These are phyloP conservation scores for Lepraria neglecta DNA, from an alignment of 495 filamentous ascomycete species.

Conservation along the genomic window DNA sequence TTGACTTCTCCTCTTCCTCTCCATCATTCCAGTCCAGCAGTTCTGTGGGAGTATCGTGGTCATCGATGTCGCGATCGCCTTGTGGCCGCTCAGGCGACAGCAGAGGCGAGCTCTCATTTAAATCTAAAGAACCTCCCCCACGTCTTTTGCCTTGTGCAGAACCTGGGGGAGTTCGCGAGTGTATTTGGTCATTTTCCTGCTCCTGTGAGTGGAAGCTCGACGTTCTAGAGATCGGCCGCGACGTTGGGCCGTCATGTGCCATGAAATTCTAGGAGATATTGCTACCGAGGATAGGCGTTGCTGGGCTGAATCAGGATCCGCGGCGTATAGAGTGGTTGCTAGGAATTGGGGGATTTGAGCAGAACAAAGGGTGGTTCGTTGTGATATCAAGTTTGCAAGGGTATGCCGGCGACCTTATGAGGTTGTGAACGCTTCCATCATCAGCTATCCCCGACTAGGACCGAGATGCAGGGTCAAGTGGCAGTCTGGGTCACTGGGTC, in stretches of 20 bases:
- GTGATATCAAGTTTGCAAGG: background rate
- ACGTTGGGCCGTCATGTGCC: slow-evolving; percentile 14
- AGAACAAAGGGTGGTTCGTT: background rate
- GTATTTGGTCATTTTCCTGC: slow-evolving; percentile 1
- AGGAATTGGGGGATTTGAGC: background rate
- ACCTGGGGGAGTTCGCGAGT: background rate
- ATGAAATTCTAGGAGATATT: slow-evolving; percentile 7
- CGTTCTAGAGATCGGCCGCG: slow-evolving; percentile 10
- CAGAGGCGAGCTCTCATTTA: slow-evolving; percentile 41
- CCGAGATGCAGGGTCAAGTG: slow-evolving; percentile 12
- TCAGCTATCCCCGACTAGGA: slow-evolving; percentile 13
- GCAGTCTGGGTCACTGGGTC: background rate
- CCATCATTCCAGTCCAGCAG: slow-evolving; percentile 23
- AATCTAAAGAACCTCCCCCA: slow-evolving; percentile 18
- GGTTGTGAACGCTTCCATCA: slow-evolving; percentile 5
- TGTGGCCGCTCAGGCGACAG: slow-evolving; percentile 28
- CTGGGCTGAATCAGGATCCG: background rate
- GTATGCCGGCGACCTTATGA: slow-evolving; percentile 13
- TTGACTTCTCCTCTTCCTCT: slow-evolving; percentile 43
- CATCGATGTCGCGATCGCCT: slow-evolving; percentile 16
- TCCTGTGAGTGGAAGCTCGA: slow-evolving; percentile 8
- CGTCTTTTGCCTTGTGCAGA: slow-evolving; percentile 4
- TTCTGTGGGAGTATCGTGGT: slow-evolving; percentile 19
- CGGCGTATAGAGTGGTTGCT: background rate
- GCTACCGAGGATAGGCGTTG: slow-evolving; percentile 1